phyloP scores from a whole-genome alignment of 2,329 filamentous ascomycete species.

The Huntiella bhutanensis region DNA sequence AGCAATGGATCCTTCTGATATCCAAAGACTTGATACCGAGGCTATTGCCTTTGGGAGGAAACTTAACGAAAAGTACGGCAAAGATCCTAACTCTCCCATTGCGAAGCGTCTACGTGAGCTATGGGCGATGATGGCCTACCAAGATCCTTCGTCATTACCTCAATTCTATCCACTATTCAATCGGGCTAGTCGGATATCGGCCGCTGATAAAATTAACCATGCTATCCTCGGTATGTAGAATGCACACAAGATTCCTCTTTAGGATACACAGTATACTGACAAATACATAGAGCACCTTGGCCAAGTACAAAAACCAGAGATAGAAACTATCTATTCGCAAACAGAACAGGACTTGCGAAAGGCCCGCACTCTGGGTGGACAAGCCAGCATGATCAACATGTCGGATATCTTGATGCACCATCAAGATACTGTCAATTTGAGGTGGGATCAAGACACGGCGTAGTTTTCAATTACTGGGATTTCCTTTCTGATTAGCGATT shows the following conservation, averaged over 20 bases:
- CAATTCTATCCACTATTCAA: constrained; percentile 65
- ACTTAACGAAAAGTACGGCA: constrained; percentile 57
- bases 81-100: constrained; percentile 51
- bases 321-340: constrained; percentile 74
- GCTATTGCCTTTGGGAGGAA: constrained; percentile 65
- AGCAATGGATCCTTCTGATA: neutral
- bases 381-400: constrained; percentile 53
- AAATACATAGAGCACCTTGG: constrained; percentile 55
- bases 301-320: constrained; percentile 67
- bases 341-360: constrained; percentile 74
- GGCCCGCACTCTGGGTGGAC: constrained; percentile 57
- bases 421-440: too few relatives aligned
- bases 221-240: constrained; percentile 61
- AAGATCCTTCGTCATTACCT: constrained; percentile 55
- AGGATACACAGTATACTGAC: constrained; percentile 12
- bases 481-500: too few relatives aligned
- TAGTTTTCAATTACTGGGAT: neutral
- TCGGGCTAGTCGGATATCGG: constrained; percentile 49
- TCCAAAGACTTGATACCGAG: constrained; percentile 38
- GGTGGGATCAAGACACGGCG: neutral
- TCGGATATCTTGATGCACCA: too few relatives aligned
- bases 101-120: constrained; percentile 62
- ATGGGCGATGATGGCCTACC: constrained; percentile 74
- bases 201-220: constrained; percentile 86
- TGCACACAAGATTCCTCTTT: neutral